Percentiles rank a stretch among this genome's conserved stretches.
These are phyloP conservation scores for Maudiozyma turicensis DNA, from an alignment of 805 yeast species.

Conservation along the genomic window DNA sequence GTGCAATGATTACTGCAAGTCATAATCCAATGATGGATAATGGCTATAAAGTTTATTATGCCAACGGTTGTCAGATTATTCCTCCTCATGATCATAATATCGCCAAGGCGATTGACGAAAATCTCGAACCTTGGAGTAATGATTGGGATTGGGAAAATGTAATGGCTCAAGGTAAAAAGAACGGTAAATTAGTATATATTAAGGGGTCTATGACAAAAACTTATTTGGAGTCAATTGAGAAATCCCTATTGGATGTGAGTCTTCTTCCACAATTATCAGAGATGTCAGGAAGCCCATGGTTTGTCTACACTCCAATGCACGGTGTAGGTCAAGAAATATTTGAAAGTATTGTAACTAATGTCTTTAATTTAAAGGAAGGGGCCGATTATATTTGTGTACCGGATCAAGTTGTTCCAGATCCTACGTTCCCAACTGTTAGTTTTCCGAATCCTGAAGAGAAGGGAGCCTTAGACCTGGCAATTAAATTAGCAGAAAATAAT, in stretches of 20 bases:
- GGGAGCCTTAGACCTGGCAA: conserved; percentile 77
- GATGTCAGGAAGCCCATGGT: conserved; percentile 25
- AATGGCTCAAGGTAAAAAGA: conserved; percentile 22
- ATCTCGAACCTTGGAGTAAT: conserved; percentile 49
- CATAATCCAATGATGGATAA: conserved; percentile 81
- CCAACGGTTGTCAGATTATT: conserved; percentile 90
- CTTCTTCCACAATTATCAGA: neutral
- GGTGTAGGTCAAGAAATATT: conserved; percentile 79
- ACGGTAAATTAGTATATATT: conserved; percentile 29
- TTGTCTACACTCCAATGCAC: conserved; percentile 90
- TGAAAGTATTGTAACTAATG: conserved; percentile 18
- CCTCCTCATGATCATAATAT: conserved; percentile 81
- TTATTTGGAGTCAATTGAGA: conserved; percentile 33
- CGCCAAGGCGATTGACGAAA: conserved; percentile 50
- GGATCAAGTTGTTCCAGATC: conserved; percentile 70
- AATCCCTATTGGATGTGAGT: conserved; percentile 25
- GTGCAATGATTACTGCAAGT: conserved; percentile 89
- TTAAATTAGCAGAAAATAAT: conserved; percentile 38
- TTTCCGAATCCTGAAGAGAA: conserved; percentile 96
- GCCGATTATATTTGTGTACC: conserved; percentile 35
- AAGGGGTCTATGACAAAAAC: conserved; percentile 34
- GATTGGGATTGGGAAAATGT: conserved; percentile 41
- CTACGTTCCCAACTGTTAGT: conserved; percentile 71
- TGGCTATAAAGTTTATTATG: conserved; percentile 91
- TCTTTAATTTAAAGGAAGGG: conserved; percentile 32